These are phyloP conservation scores for Polytolypa hystricis DNA, from an alignment of 2,329 filamentous ascomycete genomes.

Conservation along the genomic window DNA sequence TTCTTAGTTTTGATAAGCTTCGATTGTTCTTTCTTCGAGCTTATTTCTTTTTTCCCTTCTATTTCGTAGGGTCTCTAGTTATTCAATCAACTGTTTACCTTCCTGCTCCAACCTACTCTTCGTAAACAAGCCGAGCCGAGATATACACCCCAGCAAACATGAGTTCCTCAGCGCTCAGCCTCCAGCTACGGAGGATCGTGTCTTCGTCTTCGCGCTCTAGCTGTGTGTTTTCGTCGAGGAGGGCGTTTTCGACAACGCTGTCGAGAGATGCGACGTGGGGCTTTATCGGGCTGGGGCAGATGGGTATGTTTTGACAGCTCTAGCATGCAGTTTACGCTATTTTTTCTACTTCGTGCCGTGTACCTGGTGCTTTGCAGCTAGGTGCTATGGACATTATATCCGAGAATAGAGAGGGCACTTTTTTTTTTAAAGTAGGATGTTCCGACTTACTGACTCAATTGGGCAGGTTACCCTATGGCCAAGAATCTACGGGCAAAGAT, in stretches of 20 bases:
- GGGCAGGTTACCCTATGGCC: slow-evolving; percentile 59
- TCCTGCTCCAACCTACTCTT: too few species aligned
- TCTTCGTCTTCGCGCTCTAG: slow-evolving; percentile 1
- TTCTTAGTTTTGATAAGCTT: too few species aligned
- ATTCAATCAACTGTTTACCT: too few species aligned
- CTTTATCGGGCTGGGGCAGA: slow-evolving; percentile 50
- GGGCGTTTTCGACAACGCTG: slow-evolving; percentile 38
- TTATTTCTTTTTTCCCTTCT: too few species aligned
- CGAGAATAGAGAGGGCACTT: slow-evolving; percentile 1
- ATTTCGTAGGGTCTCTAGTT: too few species aligned
- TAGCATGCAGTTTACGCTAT: not conserved
- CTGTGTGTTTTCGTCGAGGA: slow-evolving; percentile 7
- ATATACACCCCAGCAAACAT: not conserved
- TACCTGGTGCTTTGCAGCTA: not conserved
- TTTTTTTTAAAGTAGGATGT: slow-evolving; percentile 9
- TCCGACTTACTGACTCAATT: slow-evolving; percentile 9
- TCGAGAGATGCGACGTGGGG: slow-evolving; percentile 42
- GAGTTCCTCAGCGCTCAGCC: slow-evolving; percentile 2
- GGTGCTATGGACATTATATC: slow-evolving; percentile 1
- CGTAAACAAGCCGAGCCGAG: too few species aligned
- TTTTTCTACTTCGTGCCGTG: not conserved
- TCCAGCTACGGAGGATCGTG: slow-evolving; percentile 7
- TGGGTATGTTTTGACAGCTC: slow-evolving; percentile 38
- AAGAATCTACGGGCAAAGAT: slow-evolving; percentile 58
- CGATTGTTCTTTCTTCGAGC: too few species aligned